Base-by-base conservation (phyloP, 805 yeast genomes). In the Sugiyamaella marilandica region DNA sequence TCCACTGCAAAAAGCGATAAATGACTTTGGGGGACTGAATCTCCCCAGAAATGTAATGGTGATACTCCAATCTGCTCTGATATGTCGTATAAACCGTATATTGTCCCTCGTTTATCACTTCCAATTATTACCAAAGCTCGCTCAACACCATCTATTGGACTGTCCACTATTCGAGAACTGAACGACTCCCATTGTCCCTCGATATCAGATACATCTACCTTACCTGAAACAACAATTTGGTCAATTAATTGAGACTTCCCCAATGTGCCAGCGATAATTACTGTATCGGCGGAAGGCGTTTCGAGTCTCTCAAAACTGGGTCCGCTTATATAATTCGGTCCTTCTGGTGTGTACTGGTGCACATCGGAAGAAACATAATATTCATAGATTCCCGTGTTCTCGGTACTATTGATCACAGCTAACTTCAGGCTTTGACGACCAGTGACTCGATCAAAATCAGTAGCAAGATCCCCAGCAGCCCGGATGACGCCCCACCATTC, bases 51-150 rank as follows among this genome's bases (percentile, higher is more conserved):
- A 44, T 55, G 46, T 31, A 52, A 50, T 18, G 58, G 58, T 11
- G 58, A 55, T 3, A 55, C 56, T 7, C 58, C 58, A 32, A 55
- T 55, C 36, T 52, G 56, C 51, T 49, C 49, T 14, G 56, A 55
- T 16, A 55, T 49, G 21, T 50, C 52, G 31, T 55, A 55, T 16
- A 55, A 9, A 24, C 58, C 58, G 41, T 43, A 55, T 5, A 51
- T 52, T 5, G 58, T 50, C 31, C 55, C 59, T 29, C 59, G 39
- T 32, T 48, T 51, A 45, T 54, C 59, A 29, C 51, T 45, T 14
- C 59, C 59, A 26, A 49, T 55, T 44, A 56, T 54, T 13, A 54
- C 57, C 18, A 56, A 29, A 2, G 59, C 59, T 16, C 37, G 26
- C 5, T 37, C 10, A 2, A 51, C 57, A 10, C 50, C 48, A 3